A percentile compares a stretch with the other conserved stretches of the same genome.
These are phyloP conservation scores for Zarea fungicola DNA, from an alignment of 2,329 filamentous ascomycete genomes.

Conservation along the genomic window DNA sequence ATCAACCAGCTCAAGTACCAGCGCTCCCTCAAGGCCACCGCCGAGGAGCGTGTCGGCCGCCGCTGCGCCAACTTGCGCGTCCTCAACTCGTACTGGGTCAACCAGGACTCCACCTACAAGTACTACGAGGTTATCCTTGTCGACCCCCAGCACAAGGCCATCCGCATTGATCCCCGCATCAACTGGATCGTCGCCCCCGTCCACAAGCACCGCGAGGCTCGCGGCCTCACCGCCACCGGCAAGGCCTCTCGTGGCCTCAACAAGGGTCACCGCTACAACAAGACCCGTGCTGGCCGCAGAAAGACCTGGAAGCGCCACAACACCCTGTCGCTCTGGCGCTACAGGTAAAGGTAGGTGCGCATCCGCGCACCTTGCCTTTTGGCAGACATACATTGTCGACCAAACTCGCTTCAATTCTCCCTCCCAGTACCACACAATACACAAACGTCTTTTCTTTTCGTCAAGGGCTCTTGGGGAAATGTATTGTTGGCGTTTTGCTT, in stretches of 20 bases:
- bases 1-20: conserved; percentile 99
- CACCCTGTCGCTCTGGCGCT: conserved; percentile 97
- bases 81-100: conserved; percentile 99
- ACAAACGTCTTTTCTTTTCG: conserved; percentile 1
- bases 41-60: conserved; percentile 99
- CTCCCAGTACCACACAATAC: not conserved
- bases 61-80: conserved; percentile 98
- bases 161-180: conserved; percentile 97
- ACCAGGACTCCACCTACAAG: conserved; percentile 99
- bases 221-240: conserved; percentile 95
- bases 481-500: conserved; percentile 12
- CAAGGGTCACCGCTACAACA: conserved; percentile 99
- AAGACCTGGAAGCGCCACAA: conserved; percentile 99
- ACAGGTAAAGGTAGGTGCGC: conserved; percentile 60
- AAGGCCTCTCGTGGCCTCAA: conserved; percentile 99
- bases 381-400: conserved; percentile 9
- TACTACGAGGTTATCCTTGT: conserved; percentile 99
- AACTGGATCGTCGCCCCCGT: conserved; percentile 99
- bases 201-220: conserved; percentile 99
- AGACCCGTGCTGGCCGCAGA: conserved; percentile 92
- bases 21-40: conserved; percentile 94
- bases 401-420: conserved; percentile 9
- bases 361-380: not conserved
- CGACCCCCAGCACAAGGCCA: conserved; percentile 99
- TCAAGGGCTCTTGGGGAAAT: conserved; percentile 7